Conservation (phyloP, 768 basidiomycete genomes). For the Serpula lacrymans region DNA sequence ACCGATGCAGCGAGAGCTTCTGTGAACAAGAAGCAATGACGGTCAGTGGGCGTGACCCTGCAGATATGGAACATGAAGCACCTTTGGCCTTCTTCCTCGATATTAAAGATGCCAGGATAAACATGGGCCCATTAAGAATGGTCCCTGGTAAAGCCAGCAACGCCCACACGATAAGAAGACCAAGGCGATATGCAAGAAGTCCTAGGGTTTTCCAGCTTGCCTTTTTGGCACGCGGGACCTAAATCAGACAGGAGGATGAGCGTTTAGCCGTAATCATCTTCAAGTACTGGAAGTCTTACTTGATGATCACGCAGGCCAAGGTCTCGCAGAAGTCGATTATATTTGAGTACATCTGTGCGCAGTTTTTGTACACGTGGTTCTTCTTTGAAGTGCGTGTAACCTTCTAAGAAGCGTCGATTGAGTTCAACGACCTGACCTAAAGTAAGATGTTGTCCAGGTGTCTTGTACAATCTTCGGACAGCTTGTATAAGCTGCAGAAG, state of each 20-base stretch:
- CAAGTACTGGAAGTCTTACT: conserved; percentile 35
- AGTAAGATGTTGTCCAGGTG: conserved; percentile 90
- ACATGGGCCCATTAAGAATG: conserved; percentile 89
- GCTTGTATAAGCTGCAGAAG: conserved; percentile 84
- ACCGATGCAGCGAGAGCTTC: conserved; percentile 94
- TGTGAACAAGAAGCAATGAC: conserved; percentile 27
- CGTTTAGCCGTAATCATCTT: background rate
- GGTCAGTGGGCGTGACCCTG: conserved; percentile 3
- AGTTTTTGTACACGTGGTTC: conserved; percentile 85
- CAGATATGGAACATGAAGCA: conserved; percentile 21
- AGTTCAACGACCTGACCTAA: conserved; percentile 95
- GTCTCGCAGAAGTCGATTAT: conserved; percentile 85
- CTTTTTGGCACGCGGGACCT: conserved; percentile 86
- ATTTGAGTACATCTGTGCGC: conserved; percentile 76
- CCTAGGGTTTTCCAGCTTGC: conserved; percentile 86
- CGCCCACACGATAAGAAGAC: conserved; percentile 77
- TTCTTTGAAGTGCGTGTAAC: conserved; percentile 89
- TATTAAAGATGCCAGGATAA: conserved; percentile 84
- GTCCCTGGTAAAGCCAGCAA: conserved; percentile 86
- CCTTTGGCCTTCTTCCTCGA: conserved; percentile 90
- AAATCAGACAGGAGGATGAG: conserved; percentile 2
- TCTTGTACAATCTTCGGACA: conserved; percentile 87
- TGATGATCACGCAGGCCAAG: conserved; percentile 94
- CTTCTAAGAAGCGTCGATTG: conserved; percentile 89
- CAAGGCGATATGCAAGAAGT: conserved; percentile 77